Evolutionary conservation across 345 rosid genomes (phyloP).

Genomic region (thale cress (Arabidopsis thaliana)): TAIR10.1 NC_003070.9:26143501-26144000

Average conservation of each 20-base stretch:
- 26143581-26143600: slow-evolving; percentile 2
- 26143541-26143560: slow-evolving; percentile 4
- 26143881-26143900: slow-evolving; percentile 20
- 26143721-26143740: not conserved
- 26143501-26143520: too few relatives aligned
- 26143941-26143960: slow-evolving; percentile 2
- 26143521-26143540: not conserved
- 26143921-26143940: slow-evolving; percentile 27
- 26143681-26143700: not conserved
- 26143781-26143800: slow-evolving; percentile 13
- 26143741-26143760: not conserved
- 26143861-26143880: slow-evolving; percentile 23
- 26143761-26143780: slow-evolving; percentile 29
- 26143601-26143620: not conserved
- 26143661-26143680: not conserved
- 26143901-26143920: slow-evolving; percentile 28
- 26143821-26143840: not conserved
- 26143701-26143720: slow-evolving; percentile 19
- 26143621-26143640: not conserved
- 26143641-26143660: not conserved
- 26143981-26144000: not conserved
- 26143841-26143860: not conserved
- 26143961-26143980: slow-evolving; percentile 5
- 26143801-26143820: not conserved
- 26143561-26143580: slow-evolving; percentile 14